Evolutionary conservation across 768 basidiomycete species (phyloP).

Genomic region (Butyriboletus loyo): DNA sequence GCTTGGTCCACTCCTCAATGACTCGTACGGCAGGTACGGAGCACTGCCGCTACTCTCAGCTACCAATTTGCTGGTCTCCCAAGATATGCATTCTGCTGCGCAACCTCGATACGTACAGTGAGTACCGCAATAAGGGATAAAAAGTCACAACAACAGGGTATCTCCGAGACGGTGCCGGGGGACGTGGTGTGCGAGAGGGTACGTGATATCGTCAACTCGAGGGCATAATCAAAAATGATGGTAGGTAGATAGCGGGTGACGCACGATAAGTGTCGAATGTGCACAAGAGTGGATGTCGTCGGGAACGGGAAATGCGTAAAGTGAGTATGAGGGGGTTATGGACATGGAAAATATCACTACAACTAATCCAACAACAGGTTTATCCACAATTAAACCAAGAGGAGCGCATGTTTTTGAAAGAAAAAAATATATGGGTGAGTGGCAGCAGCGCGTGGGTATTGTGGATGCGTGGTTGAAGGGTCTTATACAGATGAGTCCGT

Average conservation of each 20-base stretch:
- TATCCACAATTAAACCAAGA: conserved; percentile 36
- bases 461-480: conserved; percentile 22
- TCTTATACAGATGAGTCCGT: conserved; percentile 34
- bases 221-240: conserved; percentile 22
- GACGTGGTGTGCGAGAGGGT: conserved; percentile 13
- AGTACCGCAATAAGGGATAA: conserved; percentile 26
- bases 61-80: conserved; percentile 18
- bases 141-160: conserved; percentile 35
- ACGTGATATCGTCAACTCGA: conserved; percentile 33
- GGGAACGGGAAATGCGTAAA: conserved; percentile 14
- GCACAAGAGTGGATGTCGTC: conserved; percentile 8
- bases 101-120: conserved; percentile 29
- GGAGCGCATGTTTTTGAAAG: conserved; percentile 14
- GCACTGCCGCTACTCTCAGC: not conserved
- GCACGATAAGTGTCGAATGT: conserved; percentile 17
- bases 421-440: conserved; percentile 12
- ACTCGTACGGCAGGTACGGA: not conserved
- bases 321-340: conserved; percentile 27
- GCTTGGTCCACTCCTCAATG: not conserved
- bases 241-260: conserved; percentile 15
- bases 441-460: conserved; percentile 32
- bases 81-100: conserved; percentile 37
- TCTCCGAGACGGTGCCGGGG: conserved; percentile 32
- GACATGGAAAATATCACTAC: conserved; percentile 33
- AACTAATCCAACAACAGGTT: conserved; percentile 36